Base-by-base conservation (phyloP, 176 grass and related monocot species). In the Elymus sibiricus region DNA sequence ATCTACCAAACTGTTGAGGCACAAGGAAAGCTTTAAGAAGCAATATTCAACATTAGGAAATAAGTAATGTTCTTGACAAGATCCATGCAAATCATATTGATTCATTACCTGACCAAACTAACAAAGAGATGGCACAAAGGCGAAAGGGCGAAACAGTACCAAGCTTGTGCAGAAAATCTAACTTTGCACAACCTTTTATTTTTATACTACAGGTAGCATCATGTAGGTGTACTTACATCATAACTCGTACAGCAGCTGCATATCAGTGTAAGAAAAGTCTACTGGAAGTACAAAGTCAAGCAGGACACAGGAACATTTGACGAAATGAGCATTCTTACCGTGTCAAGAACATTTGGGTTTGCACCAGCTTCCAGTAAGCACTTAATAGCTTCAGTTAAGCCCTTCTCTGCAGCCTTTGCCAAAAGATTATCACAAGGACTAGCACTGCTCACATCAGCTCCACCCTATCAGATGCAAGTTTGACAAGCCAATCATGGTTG, bases 1-100 rank as follows among this genome's bases (percentile, higher is more conserved):
- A 64, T 56, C 74, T 91, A 35, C 85, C 81, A 39, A 80, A 70
- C 76, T 85, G 28, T 76, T 59, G 11, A 63, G 14, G 24, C 63
- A 72, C 76, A 68, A 40, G 58, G 11, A 42, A 63, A 66, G 35
- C 37, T 11, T 40, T 25, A 71, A 79, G 61, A 66, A 49, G 49
- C 37, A 17, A 29, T 34, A 86, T 42, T 79, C 42, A n/a, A 70
- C 44, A 17, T 2, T 79, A 58, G 29, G 38, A 49, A 11, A 72
- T 14, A 71, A 49, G 40, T 3, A 10, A 10, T 42, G 40, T 42
- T 42, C 14, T 9, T 27, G 16, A 59, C 49, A 47, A n/a, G 80
- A 59, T 55, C 67, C 44, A 3, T 42, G 68, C 29, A 39, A 58
- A 26, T 2, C 22, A 40, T 40, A 40, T 40, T 40, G 38, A 40